Conservation (phyloP, 768 basidiomycete species). For the Mycena amicta region DNA sequence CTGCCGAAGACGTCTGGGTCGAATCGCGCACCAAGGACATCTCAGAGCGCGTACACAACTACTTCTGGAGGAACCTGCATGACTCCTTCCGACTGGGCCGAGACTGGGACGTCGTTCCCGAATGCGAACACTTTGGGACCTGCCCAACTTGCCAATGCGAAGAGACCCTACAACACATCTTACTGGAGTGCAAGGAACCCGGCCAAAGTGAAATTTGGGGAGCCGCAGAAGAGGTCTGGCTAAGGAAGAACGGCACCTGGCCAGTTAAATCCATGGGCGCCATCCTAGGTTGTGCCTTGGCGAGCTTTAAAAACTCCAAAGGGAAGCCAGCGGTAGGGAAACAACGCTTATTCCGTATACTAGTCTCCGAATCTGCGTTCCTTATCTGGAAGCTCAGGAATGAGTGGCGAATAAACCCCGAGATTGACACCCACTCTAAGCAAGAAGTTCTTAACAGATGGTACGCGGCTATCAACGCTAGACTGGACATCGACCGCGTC, state of each 20-base stretch:
- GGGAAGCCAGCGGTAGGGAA: background rate
- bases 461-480: background rate
- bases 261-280: background rate
- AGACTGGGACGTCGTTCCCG: conserved; percentile 9
- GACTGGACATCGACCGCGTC: background rate
- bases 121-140: background rate
- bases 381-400: conserved; percentile 2
- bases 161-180: background rate
- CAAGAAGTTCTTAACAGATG: background rate
- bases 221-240: background rate
- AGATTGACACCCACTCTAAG: background rate
- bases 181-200: background rate
- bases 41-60: background rate
- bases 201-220: background rate
- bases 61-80: conserved; percentile 15
- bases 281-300: background rate
- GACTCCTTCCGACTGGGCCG: conserved; percentile 15
- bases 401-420: background rate
- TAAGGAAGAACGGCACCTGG: background rate
- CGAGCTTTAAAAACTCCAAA: background rate
- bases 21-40: background rate
- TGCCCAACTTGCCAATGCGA: conserved; percentile 9
- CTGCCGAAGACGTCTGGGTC: background rate
- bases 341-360: background rate
- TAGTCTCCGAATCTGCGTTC: background rate